phyloP scores from a whole-genome alignment of 129 eudicot species.

The Centaurea solstitialis region DNA sequence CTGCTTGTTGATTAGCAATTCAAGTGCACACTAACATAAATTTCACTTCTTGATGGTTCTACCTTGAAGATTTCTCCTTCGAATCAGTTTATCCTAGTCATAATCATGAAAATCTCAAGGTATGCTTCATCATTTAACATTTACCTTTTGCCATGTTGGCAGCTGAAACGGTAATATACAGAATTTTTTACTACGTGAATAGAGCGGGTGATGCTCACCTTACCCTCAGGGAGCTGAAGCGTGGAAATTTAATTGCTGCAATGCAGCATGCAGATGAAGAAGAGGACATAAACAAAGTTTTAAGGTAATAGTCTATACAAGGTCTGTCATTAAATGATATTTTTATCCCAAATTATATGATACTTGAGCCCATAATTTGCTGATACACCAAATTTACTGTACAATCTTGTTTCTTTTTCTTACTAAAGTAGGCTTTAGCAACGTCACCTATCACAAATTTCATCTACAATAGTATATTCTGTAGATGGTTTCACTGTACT shows the following conservation, averaged over 20 bases:
- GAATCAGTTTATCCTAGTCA: not conserved
- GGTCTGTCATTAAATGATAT: not conserved
- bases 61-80: not conserved
- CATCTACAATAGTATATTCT: not conserved
- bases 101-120: not conserved
- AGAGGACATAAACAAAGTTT: conserved; percentile 91
- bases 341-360: not conserved
- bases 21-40: not conserved
- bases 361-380: not conserved
- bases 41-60: not conserved
- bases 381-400: not conserved
- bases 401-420: not conserved
- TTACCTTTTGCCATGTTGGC: conserved; percentile 31
- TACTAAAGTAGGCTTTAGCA: not conserved
- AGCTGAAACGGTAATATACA: conserved; percentile 99
- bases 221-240: conserved; percentile 88
- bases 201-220: conserved; percentile 83
- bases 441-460: not conserved
- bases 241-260: conserved; percentile 82
- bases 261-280: conserved; percentile 98
- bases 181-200: conserved; percentile 90
- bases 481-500: not conserved
- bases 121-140: conserved; percentile 10
- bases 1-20: not conserved
- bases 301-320: conserved; percentile 47